Base-by-base conservation (phyloP, 2,329 filamentous ascomycete species). In the Cytospora paraplurivora region DNA sequence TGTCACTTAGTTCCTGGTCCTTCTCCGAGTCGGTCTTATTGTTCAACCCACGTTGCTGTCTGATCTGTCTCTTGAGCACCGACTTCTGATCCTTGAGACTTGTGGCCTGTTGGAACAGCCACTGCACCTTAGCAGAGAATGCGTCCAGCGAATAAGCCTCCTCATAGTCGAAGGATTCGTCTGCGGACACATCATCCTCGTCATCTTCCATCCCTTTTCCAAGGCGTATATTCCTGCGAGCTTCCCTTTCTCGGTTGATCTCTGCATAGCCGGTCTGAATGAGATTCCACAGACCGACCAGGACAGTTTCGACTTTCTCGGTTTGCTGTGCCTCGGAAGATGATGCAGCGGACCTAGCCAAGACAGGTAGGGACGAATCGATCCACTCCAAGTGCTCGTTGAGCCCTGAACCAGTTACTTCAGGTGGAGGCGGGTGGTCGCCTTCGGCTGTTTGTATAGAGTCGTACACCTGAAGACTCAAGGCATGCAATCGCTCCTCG, bases 21-120 rank as follows among this genome's bases (percentile, higher is more conserved):
- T 88, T 86, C 66, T 88, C 83, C 21, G 85, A 81, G 68, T 96
- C 92, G 1, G 92, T 93, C 72, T 93, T 93, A 78, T 84, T 93
- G 77, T 96, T 96, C 63, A 97, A 84, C 72, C 96, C 92, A 64
- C 93, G 90, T 76, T 98, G 94, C 74, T 98, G 93, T 77, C 96
- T 94, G 71, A 97, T 94, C 74, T 98, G 93, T 51, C 93, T 87
- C 71, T 94, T 90, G 10, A 98, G 82, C 27, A 97, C 93, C 56
- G 87, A 86, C 73, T 97, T 96, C 73, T 98, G 93, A 70, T 97
- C 91, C 66, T 91, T 88, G 41, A 97, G 80, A 21, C 85, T 85
- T 19, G 88, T 89, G n/a, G 92, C 85, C 64, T 92, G 90, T 49
- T 83, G 82, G 72, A 93, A 92, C 5, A 97, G 79, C 77, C 87